phyloP scores from a whole-genome alignment of 805 yeast species.

The Yarrowia sp. region DNA sequence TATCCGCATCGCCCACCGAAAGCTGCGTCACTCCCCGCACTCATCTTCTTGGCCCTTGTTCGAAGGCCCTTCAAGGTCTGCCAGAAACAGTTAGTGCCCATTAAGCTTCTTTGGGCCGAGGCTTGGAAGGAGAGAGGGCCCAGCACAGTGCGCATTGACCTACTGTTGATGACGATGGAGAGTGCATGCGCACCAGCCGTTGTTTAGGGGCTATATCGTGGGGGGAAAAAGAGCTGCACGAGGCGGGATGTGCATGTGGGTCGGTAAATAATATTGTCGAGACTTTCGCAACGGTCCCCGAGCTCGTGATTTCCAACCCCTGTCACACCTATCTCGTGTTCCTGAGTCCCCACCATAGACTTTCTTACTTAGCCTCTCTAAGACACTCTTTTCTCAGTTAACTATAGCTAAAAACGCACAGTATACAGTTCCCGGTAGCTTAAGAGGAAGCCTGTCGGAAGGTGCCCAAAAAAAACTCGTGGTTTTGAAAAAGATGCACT shows the following conservation, averaged over 20 bases:
- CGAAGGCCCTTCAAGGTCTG: neutral
- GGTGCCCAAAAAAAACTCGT: neutral
- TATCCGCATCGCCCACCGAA: neutral
- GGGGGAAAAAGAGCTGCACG: neutral
- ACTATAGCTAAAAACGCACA: neutral
- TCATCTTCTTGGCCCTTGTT: neutral
- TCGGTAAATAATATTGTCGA: no score
- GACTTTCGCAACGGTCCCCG: no score
- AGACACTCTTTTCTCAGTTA: neutral
- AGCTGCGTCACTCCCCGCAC: neutral
- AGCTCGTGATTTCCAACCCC: neutral
- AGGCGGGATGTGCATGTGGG: neutral
- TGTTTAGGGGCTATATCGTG: neutral
- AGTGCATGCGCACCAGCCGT: neutral
- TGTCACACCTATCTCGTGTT: neutral
- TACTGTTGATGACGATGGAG: neutral
- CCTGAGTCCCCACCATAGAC: neutral
- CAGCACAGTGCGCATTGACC: neutral
- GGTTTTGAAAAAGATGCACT: neutral
- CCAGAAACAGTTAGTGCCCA: neutral
- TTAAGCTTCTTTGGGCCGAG: conserved; percentile 11
- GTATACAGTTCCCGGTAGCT: neutral
- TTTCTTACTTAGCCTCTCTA: neutral
- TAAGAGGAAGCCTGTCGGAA: neutral
- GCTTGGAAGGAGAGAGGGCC: neutral